Conservation (phyloP, 2,329 filamentous ascomycete species). For the Aureobasidium sp. region DNA sequence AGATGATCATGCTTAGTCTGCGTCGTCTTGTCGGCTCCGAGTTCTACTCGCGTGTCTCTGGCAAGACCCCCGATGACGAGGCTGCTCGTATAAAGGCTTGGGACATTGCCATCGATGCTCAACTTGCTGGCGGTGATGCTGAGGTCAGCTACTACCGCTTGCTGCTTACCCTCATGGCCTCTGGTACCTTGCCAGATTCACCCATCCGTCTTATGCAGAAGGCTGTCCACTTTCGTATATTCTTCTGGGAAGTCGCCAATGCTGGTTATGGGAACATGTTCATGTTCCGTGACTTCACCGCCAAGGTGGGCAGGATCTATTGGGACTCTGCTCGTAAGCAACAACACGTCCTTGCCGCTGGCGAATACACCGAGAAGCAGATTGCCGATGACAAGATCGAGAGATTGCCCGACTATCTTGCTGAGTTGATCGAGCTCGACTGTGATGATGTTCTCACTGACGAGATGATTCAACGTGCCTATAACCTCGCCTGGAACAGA, state of each 20-base stretch:
- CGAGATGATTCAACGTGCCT: constrained; percentile 70
- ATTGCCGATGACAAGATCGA: constrained; percentile 46
- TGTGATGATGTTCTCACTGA: constrained; percentile 75
- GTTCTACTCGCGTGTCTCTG: constrained; percentile 69
- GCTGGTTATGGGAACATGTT: constrained; percentile 55
- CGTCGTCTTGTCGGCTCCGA: constrained; percentile 69
- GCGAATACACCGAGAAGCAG: constrained; percentile 17
- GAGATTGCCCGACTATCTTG: constrained; percentile 66
- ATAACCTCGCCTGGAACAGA: constrained; percentile 82
- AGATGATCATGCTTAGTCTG: constrained; percentile 72
- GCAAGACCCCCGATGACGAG: constrained; percentile 76
- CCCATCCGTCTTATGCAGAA: constrained; percentile 82
- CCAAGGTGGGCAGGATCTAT: constrained; percentile 62
- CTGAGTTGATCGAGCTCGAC: constrained; percentile 64
- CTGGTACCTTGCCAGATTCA: constrained; percentile 75
- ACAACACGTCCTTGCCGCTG: constrained; percentile 31
- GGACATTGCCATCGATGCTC: constrained; percentile 87
- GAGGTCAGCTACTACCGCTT: constrained; percentile 84
- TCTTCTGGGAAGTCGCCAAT: constrained; percentile 70
- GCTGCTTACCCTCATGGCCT: constrained; percentile 77
- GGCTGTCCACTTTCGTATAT: constrained; percentile 79
- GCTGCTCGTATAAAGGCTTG: constrained; percentile 80
- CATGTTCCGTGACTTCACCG: constrained; percentile 59
- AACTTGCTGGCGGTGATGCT: constrained; percentile 80
- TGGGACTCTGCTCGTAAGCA: constrained; percentile 75